Evolutionary conservation across 2,329 filamentous ascomycete genomes (phyloP), one percentile per base, ranked within the genome.

Genomic region (Capronia coronata): DNA sequence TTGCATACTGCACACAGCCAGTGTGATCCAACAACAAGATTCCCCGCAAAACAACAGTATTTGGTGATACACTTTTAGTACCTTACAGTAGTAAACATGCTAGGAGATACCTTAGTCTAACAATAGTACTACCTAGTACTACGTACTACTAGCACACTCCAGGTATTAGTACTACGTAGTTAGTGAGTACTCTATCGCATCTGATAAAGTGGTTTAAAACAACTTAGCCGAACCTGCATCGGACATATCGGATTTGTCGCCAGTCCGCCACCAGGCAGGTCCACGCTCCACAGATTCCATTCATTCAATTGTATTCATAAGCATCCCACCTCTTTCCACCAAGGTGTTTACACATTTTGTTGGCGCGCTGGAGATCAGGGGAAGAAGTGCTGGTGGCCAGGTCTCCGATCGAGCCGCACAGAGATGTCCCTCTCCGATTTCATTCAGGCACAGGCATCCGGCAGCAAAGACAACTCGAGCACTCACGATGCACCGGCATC

Each of bases 351-450:
- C 3, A n/a, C n/a, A n/a, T 32, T 9, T 32, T 32, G 29, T 27
- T 27, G 25, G 25, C 25, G 29, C n/a, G 29, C 13, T 10, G 29
- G 38, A 41, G 10, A 22, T n/a, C 38, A 41, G 38, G 22, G n/a
- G 21, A 25, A 41, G 19, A 14, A 38, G 38, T 6, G 9, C 21
- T 19, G n/a, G n/a, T n/a, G 7, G 29, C 7, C 7, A 32, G 13
- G 7, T 32, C n/a, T n/a, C 7, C 11, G 13, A 11, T 32, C 29
- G 6, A 14, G 21, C 10, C 16, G 18, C 42, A 41, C 47, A 46
- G 38, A 56, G 38, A 56, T 56, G 54, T 56, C 54, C 37, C 53
- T 52, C 34, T 48, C 54, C n/a, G 45, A 45, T 19, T 41, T 43
- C 14, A 30, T 19, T n/a, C 44, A 44, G 25, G 23, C 41, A 29